Base-by-base conservation (phyloP, 805 yeast genomes). In the Tetrapisispora pingtungensis region DNA sequence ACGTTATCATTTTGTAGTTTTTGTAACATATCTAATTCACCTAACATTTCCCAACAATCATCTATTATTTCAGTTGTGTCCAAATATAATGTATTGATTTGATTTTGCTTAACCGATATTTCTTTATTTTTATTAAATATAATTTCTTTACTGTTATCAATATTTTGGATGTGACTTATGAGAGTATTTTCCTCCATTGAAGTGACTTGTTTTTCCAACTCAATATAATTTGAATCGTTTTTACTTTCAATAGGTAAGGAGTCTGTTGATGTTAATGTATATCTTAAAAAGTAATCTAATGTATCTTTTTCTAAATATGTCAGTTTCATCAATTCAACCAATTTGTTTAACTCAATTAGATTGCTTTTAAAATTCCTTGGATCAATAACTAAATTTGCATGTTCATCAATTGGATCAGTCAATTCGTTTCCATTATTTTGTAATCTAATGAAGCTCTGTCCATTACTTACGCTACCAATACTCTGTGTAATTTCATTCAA, bases 291-390 rank as follows among this genome's bases (percentile, higher is more conserved):
- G 42, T 55, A 53, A 41, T 62, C 66, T 20, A 62, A 43, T 0
- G 62, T 50, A 37, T 62, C 66, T 44, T 59, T 61, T 43, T 62
- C 62, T 41, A 62, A 44, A 49, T 62, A 59, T 14, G 56, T 48
- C 35, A 48, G 35, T 31, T 53, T 56, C 26, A 62, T 39, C 7
- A 51, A 38, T 17, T 52, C 53, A 10, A 58, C 48, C n/a, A 60
- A 40, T 30, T 51, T 37, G 26, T 54, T 50, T 12, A 56, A 51
- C 10, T 57, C 53, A 13, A 40, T 39, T 24, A 60, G 53, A 22
- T 50, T 55, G 1, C 36, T 47, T 5, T 46, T 40, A 12, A 60
- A 32, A 15, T 33, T 22, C 18, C 45, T 44, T 18, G 54, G 52
- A 37, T 60, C 55, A 14, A 56, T 41, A 1, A 50, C 42, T 7